These are phyloP conservation scores for Talaromyces sp. DNA, from an alignment of 2,329 filamentous ascomycete species.

Conservation along the genomic window DNA sequence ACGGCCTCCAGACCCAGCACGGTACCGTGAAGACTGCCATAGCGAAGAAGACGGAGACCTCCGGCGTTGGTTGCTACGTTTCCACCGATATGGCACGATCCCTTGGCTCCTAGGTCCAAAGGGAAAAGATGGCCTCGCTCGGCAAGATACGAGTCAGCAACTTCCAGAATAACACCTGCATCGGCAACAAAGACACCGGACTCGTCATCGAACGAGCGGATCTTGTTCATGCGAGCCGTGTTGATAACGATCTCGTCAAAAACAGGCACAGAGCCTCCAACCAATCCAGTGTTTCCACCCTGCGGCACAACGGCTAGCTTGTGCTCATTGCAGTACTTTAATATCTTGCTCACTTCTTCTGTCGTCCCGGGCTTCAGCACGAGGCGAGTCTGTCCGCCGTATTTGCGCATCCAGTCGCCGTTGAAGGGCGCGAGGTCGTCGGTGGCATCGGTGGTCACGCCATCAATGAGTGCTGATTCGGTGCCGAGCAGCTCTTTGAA, in stretches of 20 bases:
- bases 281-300: constrained; percentile 92
- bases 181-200: constrained; percentile 87
- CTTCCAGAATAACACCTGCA: constrained; percentile 84
- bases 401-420: constrained; percentile 98
- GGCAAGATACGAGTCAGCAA: constrained; percentile 77
- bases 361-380: constrained; percentile 81
- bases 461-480: constrained; percentile 76
- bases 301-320: constrained; percentile 91
- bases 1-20: constrained; percentile 92
- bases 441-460: constrained; percentile 64
- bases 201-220: constrained; percentile 86
- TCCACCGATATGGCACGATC: constrained; percentile 91
- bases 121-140: constrained; percentile 86
- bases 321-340: constrained; percentile 93
- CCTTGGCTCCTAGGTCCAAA: constrained; percentile 94
- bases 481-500: constrained; percentile 78
- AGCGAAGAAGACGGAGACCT: constrained; percentile 79
- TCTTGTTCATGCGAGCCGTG: constrained; percentile 81
- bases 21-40: constrained; percentile 89
- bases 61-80: constrained; percentile 96
- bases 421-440: constrained; percentile 91
- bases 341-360: constrained; percentile 80
- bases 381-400: constrained; percentile 79
- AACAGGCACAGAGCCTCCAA: constrained; percentile 91
- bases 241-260: constrained; percentile 98